Percentiles rank a stretch among this genome's conserved stretches.
Evolutionary conservation across 2,329 filamentous ascomycete genomes (phyloP).

Genomic region (Talaromyces amestolkiae): DNA sequence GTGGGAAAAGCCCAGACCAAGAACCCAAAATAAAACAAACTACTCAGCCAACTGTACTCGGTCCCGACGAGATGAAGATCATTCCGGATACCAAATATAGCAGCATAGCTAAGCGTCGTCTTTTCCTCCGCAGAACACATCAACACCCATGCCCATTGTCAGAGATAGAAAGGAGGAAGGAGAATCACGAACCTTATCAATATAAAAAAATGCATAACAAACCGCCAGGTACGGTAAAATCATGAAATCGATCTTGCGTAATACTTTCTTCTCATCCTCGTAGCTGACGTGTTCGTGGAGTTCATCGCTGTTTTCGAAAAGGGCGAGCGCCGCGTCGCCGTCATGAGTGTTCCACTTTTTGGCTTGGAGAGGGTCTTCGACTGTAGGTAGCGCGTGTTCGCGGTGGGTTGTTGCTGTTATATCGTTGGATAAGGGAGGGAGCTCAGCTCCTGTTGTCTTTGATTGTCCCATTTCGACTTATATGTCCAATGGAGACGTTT

Average conservation of each 20-base stretch:
- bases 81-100: constrained; percentile 62
- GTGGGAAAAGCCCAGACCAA: constrained; percentile 55
- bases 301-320: constrained; percentile 51
- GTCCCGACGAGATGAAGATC: constrained; percentile 58
- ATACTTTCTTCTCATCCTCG: constrained; percentile 47
- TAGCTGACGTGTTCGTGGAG: constrained; percentile 48
- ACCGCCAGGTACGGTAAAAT: constrained; percentile 57
- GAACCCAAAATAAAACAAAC: constrained; percentile 58
- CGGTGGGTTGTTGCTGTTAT: constrained; percentile 18
- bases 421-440: not conserved
- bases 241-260: constrained; percentile 59
- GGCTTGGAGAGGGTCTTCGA: constrained; percentile 21
- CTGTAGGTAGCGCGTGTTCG: constrained; percentile 26
- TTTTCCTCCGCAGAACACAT: not conserved
- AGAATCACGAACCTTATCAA: constrained; percentile 37
- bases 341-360: constrained; percentile 35
- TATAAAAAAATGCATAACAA: constrained; percentile 56
- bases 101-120: constrained; percentile 61
- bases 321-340: constrained; percentile 51
- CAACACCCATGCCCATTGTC: not conserved
- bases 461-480: not conserved
- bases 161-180: not conserved
- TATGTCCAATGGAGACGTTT: not conserved
- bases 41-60: constrained; percentile 58
- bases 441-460: not conserved